Conservation (phyloP, 495 filamentous ascomycete genomes). For the Cercophora sp. region DNA sequence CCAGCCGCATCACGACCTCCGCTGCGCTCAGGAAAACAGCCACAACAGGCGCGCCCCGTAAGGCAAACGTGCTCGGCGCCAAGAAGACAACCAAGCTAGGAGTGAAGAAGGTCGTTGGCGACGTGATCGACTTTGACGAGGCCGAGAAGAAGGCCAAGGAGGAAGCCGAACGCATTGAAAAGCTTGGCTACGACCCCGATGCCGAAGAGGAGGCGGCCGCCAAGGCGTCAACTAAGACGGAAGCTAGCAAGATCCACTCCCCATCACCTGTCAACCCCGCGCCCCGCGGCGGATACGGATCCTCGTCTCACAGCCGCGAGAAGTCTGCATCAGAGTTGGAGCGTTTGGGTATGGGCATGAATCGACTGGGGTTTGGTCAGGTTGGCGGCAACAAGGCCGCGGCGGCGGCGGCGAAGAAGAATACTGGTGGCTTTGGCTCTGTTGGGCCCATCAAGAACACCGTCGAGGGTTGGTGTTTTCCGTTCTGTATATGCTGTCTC, state of each 20-base stretch:
- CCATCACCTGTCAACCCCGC: constrained; percentile 72
- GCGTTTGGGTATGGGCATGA: constrained; percentile 86
- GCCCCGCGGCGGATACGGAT: constrained; percentile 54
- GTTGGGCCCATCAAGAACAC: constrained; percentile 65
- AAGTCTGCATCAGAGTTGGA: constrained; percentile 70
- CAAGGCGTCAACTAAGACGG: constrained; percentile 33
- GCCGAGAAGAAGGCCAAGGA: constrained; percentile 96
- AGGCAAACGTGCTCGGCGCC: constrained; percentile 78
- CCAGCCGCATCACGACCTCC: constrained; percentile 68
- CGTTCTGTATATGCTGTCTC: no score
- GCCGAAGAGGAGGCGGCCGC: constrained; percentile 63
- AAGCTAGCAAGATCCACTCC: constrained; percentile 57
- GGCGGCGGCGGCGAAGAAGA: constrained; percentile 61
- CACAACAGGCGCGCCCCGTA: constrained; percentile 58
- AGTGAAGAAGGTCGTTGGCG: constrained; percentile 79
- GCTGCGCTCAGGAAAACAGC: constrained; percentile 71
- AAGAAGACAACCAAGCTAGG: constrained; percentile 96
- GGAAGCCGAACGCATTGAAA: constrained; percentile 93
- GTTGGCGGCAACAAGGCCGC: constrained; percentile 62
- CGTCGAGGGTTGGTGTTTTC: constrained; percentile 58
- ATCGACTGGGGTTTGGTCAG: constrained; percentile 86
- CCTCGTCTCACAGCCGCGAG: constrained; percentile 52
- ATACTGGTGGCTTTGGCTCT: constrained; percentile 81
- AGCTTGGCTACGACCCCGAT: constrained; percentile 95
- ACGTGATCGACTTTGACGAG: constrained; percentile 90